phyloP scores from a whole-genome alignment of 371 early-diverging fungal genomes.

The Rhizopus sp. region DNA sequence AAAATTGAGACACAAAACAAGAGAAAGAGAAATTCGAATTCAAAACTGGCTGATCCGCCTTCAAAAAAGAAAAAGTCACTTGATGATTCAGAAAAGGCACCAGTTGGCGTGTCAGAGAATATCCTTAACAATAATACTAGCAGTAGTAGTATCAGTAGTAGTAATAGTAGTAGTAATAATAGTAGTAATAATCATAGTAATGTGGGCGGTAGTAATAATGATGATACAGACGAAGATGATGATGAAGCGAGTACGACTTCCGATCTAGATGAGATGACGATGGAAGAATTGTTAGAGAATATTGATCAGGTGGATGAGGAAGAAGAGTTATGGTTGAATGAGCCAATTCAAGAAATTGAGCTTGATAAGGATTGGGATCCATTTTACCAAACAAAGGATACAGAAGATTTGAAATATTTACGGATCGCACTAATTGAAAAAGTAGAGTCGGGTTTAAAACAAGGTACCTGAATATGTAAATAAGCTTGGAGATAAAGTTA shows the following conservation, averaged over 20 bases:
- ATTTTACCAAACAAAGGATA: slow-evolving; percentile 40
- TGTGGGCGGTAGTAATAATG: neutral
- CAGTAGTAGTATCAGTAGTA: neutral
- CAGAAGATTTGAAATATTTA: slow-evolving; percentile 46
- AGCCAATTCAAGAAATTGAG: neutral
- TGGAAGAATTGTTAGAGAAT: slow-evolving; percentile 7
- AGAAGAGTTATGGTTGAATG: slow-evolving; percentile 4
- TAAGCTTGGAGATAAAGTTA: neutral
- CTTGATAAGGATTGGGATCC: slow-evolving; percentile 25
- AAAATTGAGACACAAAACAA: neutral
- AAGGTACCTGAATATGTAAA: neutral
- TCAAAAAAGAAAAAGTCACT: neutral
- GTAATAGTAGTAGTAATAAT: too few species aligned
- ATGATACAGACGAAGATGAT: neutral
- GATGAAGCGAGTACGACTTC: neutral
- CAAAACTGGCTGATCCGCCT: neutral
- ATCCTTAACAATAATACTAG: neutral
- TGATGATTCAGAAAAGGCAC: neutral
- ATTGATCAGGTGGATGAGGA: slow-evolving; percentile 10
- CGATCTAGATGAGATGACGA: neutral
- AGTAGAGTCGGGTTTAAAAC: neutral
- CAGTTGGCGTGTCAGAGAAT: too few species aligned
- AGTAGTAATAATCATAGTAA: neutral
- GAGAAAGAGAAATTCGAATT: slow-evolving; percentile 1
- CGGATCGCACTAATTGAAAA: slow-evolving; percentile 31